phyloP scores from a whole-genome alignment of 805 yeast species.

The Candida succiphila region DNA sequence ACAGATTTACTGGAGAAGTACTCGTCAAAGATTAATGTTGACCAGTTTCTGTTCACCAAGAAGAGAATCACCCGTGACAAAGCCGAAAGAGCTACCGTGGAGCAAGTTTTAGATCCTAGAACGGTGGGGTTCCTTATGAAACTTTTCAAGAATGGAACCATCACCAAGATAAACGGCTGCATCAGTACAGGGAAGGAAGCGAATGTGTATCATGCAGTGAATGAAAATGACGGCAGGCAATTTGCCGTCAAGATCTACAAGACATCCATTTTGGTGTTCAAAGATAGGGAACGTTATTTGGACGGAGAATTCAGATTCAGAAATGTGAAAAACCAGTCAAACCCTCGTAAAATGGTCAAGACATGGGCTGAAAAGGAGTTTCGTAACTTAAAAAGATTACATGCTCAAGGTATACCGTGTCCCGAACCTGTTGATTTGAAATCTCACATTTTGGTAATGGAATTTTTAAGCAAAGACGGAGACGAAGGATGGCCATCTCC shows the following conservation, averaged over 20 bases:
- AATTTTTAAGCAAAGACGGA: slow-evolving; percentile 63
- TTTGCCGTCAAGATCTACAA: slow-evolving; percentile 91
- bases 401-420: slow-evolving; percentile 74
- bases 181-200: slow-evolving; percentile 97
- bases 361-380: slow-evolving; percentile 99
- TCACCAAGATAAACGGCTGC: slow-evolving; percentile 86
- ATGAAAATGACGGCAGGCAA: slow-evolving; percentile 37
- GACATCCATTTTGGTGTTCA: slow-evolving; percentile 93
- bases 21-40: slow-evolving; percentile 55
- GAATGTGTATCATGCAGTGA: slow-evolving; percentile 82
- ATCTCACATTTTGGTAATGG: slow-evolving; percentile 92
- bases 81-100: slow-evolving; percentile 93
- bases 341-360: slow-evolving; percentile 95
- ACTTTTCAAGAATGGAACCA: slow-evolving; percentile 72
- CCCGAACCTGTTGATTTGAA: slow-evolving; percentile 88
- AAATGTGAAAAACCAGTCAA: slow-evolving; percentile 73
- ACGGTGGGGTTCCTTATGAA: slow-evolving; percentile 77
- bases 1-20: slow-evolving; percentile 49
- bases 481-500: slow-evolving; percentile 91
- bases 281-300: slow-evolving; percentile 92
- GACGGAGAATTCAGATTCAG: slow-evolving; percentile 93
- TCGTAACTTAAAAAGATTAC: slow-evolving; percentile 77
- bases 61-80: slow-evolving; percentile 66
- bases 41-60: slow-evolving; percentile 42
- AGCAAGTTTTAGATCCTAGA: slow-evolving; percentile 92